Base-by-base conservation (phyloP, 768 basidiomycete species). In the Hericium coralloides region DNA sequence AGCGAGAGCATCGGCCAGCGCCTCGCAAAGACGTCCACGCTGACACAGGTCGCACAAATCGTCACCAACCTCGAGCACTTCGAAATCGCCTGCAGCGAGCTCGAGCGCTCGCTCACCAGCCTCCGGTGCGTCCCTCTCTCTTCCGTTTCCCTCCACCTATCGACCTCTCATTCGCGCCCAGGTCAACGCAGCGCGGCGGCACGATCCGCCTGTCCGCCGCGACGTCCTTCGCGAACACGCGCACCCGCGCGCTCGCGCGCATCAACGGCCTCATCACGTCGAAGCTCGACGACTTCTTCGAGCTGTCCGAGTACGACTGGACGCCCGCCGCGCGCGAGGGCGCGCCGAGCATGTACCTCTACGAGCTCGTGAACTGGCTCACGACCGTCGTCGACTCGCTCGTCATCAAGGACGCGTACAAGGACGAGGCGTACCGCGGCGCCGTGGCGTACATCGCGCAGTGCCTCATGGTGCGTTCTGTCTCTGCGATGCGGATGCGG, bases 261-360 rank as follows among this genome's bases (percentile, higher is more conserved):
- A 89, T 98, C 62, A 84, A 87, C 17, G 77, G 78, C 12, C 79
- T 95, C 47, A 95, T 98, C 65, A 81, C 84, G 8, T 88, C 89
- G 20, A 98, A 99, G 68, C 83, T 98, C 7, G 91, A 95, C 65
- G 90, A 93, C 63, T 95, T 95, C 74, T 95, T 97, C 68, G 97
- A 92, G 58, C 77, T 95, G 45, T 88, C 95, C 4, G 92, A 95
- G 71, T 98, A 98, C 68, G 85, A 95, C 64, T 98, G 94, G 94
- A 88, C 86, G 38, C 89, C 92, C 9, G 73, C 76, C 37, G 68
- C 74, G 12, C 81, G 82, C 37, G 87, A 90, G 67, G 77, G 80
- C 57, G 83, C 83, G 38, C 92, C 95, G 47, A 95, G 92, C 79
- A 87, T 88, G 80, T 98, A 98, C 70, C 78, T 98, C 2, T 88